These are phyloP conservation scores for Penicillium sp. DNA, from an alignment of 2,329 filamentous ascomycete species.

Conservation along the genomic window DNA sequence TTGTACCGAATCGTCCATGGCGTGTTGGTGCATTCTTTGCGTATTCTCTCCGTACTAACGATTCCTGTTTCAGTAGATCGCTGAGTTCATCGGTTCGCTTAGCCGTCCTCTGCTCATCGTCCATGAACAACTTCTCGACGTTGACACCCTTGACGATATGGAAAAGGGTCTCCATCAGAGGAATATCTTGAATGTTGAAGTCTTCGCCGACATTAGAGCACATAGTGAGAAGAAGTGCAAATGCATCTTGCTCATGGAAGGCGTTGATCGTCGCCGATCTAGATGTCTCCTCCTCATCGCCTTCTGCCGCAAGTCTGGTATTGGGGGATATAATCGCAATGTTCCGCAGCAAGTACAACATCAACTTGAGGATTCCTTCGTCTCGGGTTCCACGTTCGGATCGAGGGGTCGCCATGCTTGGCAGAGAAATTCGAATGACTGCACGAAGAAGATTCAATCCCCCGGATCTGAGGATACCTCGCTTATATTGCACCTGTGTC, in stretches of 20 bases:
- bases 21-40: slow-evolving; percentile 76
- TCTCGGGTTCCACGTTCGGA: slow-evolving; percentile 75
- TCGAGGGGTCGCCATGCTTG: slow-evolving; percentile 76
- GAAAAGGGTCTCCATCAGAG: slow-evolving; percentile 89
- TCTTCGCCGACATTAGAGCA: slow-evolving; percentile 93
- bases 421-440: slow-evolving; percentile 74
- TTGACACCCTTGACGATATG: slow-evolving; percentile 89
- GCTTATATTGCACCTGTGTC: slow-evolving; percentile 86
- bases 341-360: slow-evolving; percentile 86
- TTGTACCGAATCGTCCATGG: slow-evolving; percentile 92
- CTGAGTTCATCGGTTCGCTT: slow-evolving; percentile 71
- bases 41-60: slow-evolving; percentile 73
- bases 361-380: slow-evolving; percentile 86
- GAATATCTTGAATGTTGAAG: slow-evolving; percentile 81
- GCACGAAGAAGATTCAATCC: slow-evolving; percentile 74
- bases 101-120: slow-evolving; percentile 66
- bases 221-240: slow-evolving; percentile 78
- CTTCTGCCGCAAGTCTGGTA: slow-evolving; percentile 69
- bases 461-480: slow-evolving; percentile 80
- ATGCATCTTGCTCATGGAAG: slow-evolving; percentile 86
- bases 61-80: slow-evolving; percentile 74
- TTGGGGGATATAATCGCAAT: slow-evolving; percentile 79
- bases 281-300: slow-evolving; percentile 86
- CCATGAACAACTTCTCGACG: slow-evolving; percentile 78
- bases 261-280: slow-evolving; percentile 83